phyloP scores from a whole-genome alignment of 306 rosid genomes.

The Vigna hirtella region DNA sequence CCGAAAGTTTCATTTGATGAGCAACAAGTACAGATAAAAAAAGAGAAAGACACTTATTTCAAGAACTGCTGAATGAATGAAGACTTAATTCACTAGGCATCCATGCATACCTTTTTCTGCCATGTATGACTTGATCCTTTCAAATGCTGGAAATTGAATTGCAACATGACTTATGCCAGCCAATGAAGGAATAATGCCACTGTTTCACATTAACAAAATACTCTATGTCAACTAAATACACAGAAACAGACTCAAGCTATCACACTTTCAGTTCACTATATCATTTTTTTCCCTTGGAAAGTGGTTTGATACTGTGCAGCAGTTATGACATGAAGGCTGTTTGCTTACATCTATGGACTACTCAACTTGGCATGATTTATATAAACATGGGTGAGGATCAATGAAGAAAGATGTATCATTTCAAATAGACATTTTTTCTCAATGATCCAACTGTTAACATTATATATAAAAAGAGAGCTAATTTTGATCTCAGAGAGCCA shows the following conservation, averaged over 20 bases:
- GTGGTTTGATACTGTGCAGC: neutral
- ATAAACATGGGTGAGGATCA: too few species aligned
- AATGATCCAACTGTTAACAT: too few species aligned
- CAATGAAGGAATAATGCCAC: conserved; percentile 94
- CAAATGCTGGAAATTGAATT: conserved; percentile 92
- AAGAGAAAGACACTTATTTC: neutral
- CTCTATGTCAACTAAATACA: conserved; percentile 31
- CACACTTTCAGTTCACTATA: conserved; percentile 7
- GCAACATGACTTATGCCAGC: conserved; percentile 97
- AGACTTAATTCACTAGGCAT: conserved; percentile 14
- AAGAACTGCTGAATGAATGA: conserved; percentile 23
- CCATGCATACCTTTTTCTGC: conserved; percentile 68
- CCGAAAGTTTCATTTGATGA: conserved; percentile 40
- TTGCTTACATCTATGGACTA: too few species aligned
- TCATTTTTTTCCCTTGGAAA: conserved; percentile 11
- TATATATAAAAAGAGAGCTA: neutral
- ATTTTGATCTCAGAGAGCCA: neutral
- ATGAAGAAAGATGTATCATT: too few species aligned
- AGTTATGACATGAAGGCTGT: neutral
- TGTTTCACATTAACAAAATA: conserved; percentile 54
- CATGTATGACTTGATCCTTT: conserved; percentile 74
- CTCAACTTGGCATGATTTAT: too few species aligned
- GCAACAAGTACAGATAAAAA: neutral
- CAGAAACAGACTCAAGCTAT: conserved; percentile 10
- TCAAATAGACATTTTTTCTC: too few species aligned